Conservation (phyloP, 164 flowering plant species). For the Houttuynia cordata region DNA sequence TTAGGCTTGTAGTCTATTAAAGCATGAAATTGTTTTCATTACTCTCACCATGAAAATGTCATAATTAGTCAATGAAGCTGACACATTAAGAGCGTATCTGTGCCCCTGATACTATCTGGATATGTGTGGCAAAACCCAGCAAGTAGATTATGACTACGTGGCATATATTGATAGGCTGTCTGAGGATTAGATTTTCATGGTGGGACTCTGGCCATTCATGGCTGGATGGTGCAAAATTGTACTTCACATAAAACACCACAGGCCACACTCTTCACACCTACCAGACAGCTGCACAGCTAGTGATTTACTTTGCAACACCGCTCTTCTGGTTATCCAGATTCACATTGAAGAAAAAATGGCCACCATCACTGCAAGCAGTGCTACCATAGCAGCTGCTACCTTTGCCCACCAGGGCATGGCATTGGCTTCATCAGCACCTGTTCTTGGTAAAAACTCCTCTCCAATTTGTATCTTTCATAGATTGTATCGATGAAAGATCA, state of each 20-base stretch:
- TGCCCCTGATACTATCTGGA: too few species aligned
- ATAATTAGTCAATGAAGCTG: too few species aligned
- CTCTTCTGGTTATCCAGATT: background rate
- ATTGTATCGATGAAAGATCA: background rate
- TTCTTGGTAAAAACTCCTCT: conserved; percentile 20
- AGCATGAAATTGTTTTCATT: too few species aligned
- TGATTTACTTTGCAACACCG: background rate
- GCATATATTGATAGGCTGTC: background rate
- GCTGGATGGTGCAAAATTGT: background rate
- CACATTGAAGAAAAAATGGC: conserved; percentile 26
- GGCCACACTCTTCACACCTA: background rate
- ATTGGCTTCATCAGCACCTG: conserved; percentile 16
- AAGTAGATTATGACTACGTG: background rate
- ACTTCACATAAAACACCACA: background rate
- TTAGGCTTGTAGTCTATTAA: too few species aligned
- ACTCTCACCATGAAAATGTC: too few species aligned
- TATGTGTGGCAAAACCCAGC: background rate
- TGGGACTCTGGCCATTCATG: background rate
- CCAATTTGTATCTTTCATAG: background rate
- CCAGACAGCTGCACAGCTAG: background rate
- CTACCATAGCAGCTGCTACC: conserved; percentile 15
- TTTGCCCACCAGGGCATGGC: conserved; percentile 10
- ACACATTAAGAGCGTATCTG: too few species aligned
- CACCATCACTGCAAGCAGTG: conserved; percentile 22
- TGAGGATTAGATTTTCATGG: background rate